Conservation (phyloP, 2,329 filamentous ascomycete species). For the Diplodia sapinea region DNA sequence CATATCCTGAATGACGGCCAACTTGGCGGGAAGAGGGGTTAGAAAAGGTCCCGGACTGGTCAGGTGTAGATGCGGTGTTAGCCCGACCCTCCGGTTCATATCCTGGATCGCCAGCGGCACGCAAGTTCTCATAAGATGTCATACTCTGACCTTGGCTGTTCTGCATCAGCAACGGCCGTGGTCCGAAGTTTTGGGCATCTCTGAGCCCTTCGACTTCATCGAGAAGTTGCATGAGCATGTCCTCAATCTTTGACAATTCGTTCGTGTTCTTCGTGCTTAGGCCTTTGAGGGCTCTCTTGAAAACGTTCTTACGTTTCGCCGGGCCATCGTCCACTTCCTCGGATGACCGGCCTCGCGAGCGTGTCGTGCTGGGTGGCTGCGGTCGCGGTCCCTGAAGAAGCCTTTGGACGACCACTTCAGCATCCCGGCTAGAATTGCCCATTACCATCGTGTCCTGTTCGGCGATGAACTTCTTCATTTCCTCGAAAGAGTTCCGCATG, state of each 20-base stretch:
- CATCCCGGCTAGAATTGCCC: slow-evolving; percentile 83
- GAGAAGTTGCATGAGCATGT: slow-evolving; percentile 80
- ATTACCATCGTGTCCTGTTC: slow-evolving; percentile 91
- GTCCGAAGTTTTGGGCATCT: slow-evolving; percentile 44
- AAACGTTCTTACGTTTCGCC: slow-evolving; percentile 89
- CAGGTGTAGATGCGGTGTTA: slow-evolving; percentile 74
- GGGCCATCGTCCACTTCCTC: slow-evolving; percentile 64
- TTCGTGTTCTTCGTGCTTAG: slow-evolving; percentile 85
- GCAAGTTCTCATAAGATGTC: slow-evolving; percentile 72
- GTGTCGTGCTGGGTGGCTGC: slow-evolving; percentile 60
- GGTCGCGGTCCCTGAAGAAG: slow-evolving; percentile 86
- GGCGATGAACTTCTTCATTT: slow-evolving; percentile 89
- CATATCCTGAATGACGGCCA: slow-evolving; percentile 55
- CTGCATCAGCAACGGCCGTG: slow-evolving; percentile 36
- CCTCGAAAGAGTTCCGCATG: slow-evolving; percentile 95
- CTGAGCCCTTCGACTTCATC: slow-evolving; percentile 80
- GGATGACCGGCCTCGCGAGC: slow-evolving; percentile 44
- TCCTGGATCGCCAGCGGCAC: slow-evolving; percentile 71
- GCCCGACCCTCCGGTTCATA: slow-evolving; percentile 85
- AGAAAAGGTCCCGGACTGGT: slow-evolving; percentile 77
- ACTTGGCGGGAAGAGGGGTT: slow-evolving; percentile 58
- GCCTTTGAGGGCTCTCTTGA: slow-evolving; percentile 90
- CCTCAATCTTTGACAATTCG: slow-evolving; percentile 78
- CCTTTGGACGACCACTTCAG: slow-evolving; percentile 82
- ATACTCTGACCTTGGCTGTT: slow-evolving; percentile 55